Base-by-base conservation (phyloP, 2,329 filamentous ascomycete species). In the Periconia macrospinosa region DNA sequence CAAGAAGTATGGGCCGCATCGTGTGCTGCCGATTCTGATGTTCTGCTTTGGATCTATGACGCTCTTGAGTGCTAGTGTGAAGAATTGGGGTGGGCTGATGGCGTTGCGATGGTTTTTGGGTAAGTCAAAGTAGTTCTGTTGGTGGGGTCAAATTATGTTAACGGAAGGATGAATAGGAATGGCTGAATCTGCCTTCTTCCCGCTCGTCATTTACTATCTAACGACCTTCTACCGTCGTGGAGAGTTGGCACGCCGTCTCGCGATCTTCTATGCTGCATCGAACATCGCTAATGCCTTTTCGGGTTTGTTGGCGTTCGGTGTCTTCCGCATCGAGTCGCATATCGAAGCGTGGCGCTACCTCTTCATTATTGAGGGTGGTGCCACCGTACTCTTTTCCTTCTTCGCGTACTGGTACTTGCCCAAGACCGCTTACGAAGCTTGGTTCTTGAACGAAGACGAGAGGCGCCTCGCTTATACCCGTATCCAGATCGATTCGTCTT, bases 401-500 rank as follows among this genome's bases (percentile, higher is more conserved):
- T 85, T 91, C 61, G 86, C 87, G 1, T 89, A 81, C 70, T 86
- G 82, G 74, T 90, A 89, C 62, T 80, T 92, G 1, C 89, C 89
- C 0, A 78, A 73, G 50, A 86, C 81, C 45, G 86, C 87, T 0
- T 79, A 83, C 35, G 80, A 86, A 57, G 88, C 88, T 1, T 78
- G 71, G 1, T 92, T 92, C 64, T 78, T 92, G 18, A 85, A 72
- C 52, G 78, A 82, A 2, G 83, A 86, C 1, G 87, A 92, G 68
- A 87, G 85, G 64, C 76, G 79, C 9, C 80, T 92, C 0, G 89
- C 89, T 3, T 87, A 85, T 63, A 83, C 86, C 63, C 86, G 89
- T n/a, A 89, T 92, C 57, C 86, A 88, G 57, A 81, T 90, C 48
- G 90, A 93, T 68, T 88, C 84, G 7, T 91, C 87, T 2, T 84